Percentiles rank a stretch among this genome's conserved stretches.
Conservation (phyloP, 2,329 filamentous ascomycete genomes). For the Periglandula ipomoeae region DNA sequence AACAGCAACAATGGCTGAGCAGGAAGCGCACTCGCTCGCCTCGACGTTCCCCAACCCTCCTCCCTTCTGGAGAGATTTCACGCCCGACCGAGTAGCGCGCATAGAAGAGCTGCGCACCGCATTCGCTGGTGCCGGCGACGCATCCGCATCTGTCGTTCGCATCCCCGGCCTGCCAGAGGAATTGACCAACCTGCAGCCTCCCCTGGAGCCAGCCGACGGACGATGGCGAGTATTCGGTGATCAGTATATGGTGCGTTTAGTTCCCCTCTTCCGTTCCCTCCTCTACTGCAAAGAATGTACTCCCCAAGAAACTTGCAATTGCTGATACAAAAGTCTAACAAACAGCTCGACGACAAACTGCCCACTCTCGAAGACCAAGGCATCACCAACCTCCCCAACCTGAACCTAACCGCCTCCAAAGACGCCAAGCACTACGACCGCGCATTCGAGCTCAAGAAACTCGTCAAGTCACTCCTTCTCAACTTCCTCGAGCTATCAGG, state of each 20-base stretch:
- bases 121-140: slow-evolving; percentile 21
- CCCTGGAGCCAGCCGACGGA: slow-evolving; percentile 61
- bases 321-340: too few species aligned
- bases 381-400: slow-evolving; percentile 54
- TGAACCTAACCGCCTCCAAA: slow-evolving; percentile 29
- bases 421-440: slow-evolving; percentile 52
- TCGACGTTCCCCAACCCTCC: slow-evolving; percentile 80
- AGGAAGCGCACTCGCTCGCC: slow-evolving; percentile 38
- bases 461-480: slow-evolving; percentile 76
- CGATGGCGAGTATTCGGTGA: slow-evolving; percentile 69
- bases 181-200: slow-evolving; percentile 71
- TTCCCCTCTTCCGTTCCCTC: not conserved
- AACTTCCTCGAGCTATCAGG: slow-evolving; percentile 83
- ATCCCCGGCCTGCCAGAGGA: slow-evolving; percentile 54
- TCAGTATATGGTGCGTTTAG: slow-evolving; percentile 40
- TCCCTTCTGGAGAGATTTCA: slow-evolving; percentile 85
- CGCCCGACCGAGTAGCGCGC: slow-evolving; percentile 58
- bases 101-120: slow-evolving; percentile 34
- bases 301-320: too few species aligned
- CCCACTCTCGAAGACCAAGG: slow-evolving; percentile 60
- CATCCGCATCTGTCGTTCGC: slow-evolving; percentile 20
- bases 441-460: slow-evolving; percentile 60
- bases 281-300: not conserved
- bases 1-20: slow-evolving; percentile 45
- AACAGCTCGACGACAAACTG: slow-evolving; percentile 49